Conservation (phyloP, 148 eudicot species). For the Camellia sinensis region DNA sequence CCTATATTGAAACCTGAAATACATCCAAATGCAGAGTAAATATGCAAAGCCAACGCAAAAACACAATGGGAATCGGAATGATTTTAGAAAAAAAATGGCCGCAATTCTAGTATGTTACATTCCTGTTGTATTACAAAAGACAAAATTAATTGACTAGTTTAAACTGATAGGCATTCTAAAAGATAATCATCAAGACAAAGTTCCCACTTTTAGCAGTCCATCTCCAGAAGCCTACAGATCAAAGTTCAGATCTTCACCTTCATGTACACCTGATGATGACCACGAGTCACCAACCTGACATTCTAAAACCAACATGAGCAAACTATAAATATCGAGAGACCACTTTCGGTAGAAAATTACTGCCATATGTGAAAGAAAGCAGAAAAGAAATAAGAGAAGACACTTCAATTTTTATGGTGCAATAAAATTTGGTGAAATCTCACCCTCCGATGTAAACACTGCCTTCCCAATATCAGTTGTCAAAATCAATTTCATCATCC, state of each 20-base stretch:
- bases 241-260: not conserved
- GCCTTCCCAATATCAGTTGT: constrained; percentile 20
- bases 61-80: no score
- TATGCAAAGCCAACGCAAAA: no score
- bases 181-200: not conserved
- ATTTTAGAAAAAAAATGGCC: no score
- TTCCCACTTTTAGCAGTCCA: not conserved
- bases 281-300: not conserved
- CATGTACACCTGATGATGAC: not conserved
- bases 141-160: not conserved
- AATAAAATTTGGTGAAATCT: not conserved
- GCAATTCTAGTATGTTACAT: not conserved
- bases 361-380: not conserved
- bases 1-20: no score
- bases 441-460: not conserved
- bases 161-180: not conserved
- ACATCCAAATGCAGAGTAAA: no score
- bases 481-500: constrained; percentile 50
- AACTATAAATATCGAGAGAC: not conserved
- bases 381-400: not conserved
- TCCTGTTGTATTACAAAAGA: not conserved
- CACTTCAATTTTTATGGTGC: not conserved
- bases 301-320: not conserved
- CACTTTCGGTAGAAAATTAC: not conserved
- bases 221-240: not conserved